Evolutionary conservation across 805 yeast species (phyloP), one percentile per base, ranked within the genome.

Genomic region (Myxozyma vanderwaltii): DNA sequence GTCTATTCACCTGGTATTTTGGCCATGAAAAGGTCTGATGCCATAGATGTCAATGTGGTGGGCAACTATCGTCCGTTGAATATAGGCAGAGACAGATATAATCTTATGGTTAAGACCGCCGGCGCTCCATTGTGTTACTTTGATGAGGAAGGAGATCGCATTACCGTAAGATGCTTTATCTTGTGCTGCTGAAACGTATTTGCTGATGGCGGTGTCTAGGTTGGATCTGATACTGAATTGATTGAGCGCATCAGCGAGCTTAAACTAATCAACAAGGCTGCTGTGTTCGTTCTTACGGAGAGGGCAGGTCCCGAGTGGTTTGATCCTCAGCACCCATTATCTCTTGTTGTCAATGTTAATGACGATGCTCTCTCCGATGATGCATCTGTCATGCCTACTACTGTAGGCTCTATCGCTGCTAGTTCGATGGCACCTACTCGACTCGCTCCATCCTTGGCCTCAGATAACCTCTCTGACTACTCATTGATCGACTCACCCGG

Each of bases 81-180:
- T 5, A 33, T 59, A 2, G 41, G 24, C 12, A 10, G 40, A 3
- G 56, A 35, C 5, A 26, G 47, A 21, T 59, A 56, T 39, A 56
- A 56, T 35, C 41, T 21, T n/a, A 26, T 19, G 19, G 56, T 59
- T 13, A 51, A 51, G 44, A 13, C 35, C 15, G 19, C 39, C 12
- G 57, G 57, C 15, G 50, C 63, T n/a, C 58, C 57, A 19, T 36
- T 59, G 17, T 48, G 44, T 54, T 59, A 59, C 48, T 36, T 45
- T 29, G 63, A 59, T 27, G 63, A 59, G 23, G 63, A 59, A 12
- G 61, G 61, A 19, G 63, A 59, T 43, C 46, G 54, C 4, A 59
- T 59, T 23, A 52, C 58, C 15, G 63, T 59, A 57, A 17, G 63
- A 27, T 23, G 4, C 13, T 29, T 8, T 29, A 2, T 3, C 5